A percentile compares a stretch with the other conserved stretches of the same genome.
phyloP scores from a whole-genome alignment of 2,329 filamentous ascomycete species.

The Pseudogymnoascus pannorum region DNA sequence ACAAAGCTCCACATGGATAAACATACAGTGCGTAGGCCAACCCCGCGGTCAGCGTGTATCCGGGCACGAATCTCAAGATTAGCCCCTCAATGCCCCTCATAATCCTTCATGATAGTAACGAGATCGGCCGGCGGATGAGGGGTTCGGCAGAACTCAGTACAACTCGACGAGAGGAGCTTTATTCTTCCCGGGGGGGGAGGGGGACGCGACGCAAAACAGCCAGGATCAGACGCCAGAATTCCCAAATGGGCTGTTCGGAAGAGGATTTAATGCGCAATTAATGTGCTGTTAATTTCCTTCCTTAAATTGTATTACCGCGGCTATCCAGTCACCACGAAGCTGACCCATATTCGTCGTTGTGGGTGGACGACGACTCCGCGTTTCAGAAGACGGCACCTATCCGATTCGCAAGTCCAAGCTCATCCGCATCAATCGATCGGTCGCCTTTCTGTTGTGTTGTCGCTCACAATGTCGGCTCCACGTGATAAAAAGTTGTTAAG shows the following conservation, averaged over 20 bases:
- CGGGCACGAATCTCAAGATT: background rate
- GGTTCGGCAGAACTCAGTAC: slow-evolving; percentile 3
- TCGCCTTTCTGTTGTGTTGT: background rate
- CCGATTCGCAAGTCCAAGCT: slow-evolving; percentile 1
- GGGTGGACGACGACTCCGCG: background rate
- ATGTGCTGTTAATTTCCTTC: background rate
- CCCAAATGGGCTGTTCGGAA: background rate
- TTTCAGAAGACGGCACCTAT: background rate
- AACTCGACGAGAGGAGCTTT: background rate
- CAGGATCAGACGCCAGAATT: background rate
- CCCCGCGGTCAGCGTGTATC: background rate
- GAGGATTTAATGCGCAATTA: background rate
- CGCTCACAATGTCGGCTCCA: background rate
- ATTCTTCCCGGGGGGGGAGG: background rate
- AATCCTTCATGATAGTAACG: background rate
- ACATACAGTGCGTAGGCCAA: background rate
- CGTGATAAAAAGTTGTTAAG: background rate
- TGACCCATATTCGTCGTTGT: background rate
- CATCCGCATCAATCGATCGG: background rate
- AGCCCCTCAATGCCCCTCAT: background rate
- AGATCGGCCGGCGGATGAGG: background rate
- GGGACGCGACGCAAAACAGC: background rate
- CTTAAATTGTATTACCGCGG: slow-evolving; percentile 1
- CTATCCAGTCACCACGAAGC: background rate
- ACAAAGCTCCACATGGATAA: slow-evolving; percentile 6